Conservation (phyloP, 1,284 basidiomycete genomes). For the Tylopilus sp. region DNA sequence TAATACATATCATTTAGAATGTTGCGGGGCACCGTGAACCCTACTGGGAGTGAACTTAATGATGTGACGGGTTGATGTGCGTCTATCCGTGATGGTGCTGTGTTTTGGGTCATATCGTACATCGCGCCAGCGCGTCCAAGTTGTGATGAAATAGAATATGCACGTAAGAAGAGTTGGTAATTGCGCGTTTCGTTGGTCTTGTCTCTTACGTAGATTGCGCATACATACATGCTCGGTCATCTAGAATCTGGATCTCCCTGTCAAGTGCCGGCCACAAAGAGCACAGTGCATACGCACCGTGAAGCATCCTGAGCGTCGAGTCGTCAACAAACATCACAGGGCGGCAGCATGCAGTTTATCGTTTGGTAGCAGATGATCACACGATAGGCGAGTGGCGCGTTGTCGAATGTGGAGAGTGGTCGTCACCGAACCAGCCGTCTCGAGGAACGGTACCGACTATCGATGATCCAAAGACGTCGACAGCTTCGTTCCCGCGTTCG, state of each 20-base stretch:
- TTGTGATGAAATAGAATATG: too few relatives aligned
- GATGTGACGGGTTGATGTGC: neutral
- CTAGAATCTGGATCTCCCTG: slow-evolving; percentile 5
- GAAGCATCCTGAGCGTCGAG: neutral
- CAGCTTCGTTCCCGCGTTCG: slow-evolving; percentile 3
- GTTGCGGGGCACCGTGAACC: neutral
- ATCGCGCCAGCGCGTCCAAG: slow-evolving; percentile 17
- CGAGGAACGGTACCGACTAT: neutral
- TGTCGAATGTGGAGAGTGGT: neutral
- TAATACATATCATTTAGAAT: slow-evolving; percentile 9
- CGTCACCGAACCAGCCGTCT: slow-evolving; percentile 14
- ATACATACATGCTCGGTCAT: slow-evolving; percentile 5
- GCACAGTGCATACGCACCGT: slow-evolving; percentile 9
- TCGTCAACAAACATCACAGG: slow-evolving; percentile 11
- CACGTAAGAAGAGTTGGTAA: too few relatives aligned
- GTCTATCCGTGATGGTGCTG: neutral
- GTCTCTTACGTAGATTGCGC: neutral
- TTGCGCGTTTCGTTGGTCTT: neutral
- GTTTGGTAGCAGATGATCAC: neutral
- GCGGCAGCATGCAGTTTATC: neutral
- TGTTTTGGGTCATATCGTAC: slow-evolving; percentile 22
- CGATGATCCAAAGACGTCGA: slow-evolving; percentile 14
- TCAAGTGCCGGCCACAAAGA: neutral
- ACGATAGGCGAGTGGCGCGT: neutral
- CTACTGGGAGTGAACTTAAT: neutral